These are phyloP conservation scores for Aspergillus ostianus DNA, from an alignment of 495 filamentous ascomycete genomes.

Conservation along the genomic window DNA sequence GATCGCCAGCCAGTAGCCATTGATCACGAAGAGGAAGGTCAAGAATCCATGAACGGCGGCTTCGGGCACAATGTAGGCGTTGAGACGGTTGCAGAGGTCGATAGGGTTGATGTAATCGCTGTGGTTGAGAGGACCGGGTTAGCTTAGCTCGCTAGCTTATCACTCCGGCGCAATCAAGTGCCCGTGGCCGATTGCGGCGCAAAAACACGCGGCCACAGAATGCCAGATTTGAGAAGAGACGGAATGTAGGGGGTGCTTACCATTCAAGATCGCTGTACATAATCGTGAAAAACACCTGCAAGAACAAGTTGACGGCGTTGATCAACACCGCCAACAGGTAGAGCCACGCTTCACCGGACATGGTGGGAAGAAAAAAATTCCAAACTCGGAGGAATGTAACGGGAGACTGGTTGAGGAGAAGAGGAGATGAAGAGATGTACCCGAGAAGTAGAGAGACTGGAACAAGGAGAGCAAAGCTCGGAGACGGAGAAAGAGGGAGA, in stretches of 20 bases:
- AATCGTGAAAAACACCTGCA: slow-evolving; percentile 99
- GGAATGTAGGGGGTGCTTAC: slow-evolving; percentile 48
- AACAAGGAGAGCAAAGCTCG: slow-evolving; percentile 3
- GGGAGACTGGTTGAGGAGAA: neutral
- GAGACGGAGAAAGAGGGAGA: neutral
- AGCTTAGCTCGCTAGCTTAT: slow-evolving; percentile 12
- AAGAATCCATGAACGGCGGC: slow-evolving; percentile 95
- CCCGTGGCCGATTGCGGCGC: neutral
- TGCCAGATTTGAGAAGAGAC: neutral
- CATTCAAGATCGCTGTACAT: slow-evolving; percentile 99
- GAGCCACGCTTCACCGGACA: slow-evolving; percentile 99
- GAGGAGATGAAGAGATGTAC: slow-evolving; percentile 10
- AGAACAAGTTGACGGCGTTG: slow-evolving; percentile 99
- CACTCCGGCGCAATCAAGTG: slow-evolving; percentile 15
- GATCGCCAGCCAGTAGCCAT: slow-evolving; percentile 96
- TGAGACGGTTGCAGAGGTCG: slow-evolving; percentile 99
- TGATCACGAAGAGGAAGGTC: slow-evolving; percentile 92
- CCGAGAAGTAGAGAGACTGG: slow-evolving; percentile 2
- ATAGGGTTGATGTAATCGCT: slow-evolving; percentile 99
- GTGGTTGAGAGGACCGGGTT: slow-evolving; percentile 18
- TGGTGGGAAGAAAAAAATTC: slow-evolving; percentile 50
- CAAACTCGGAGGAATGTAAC: slow-evolving; percentile 9
- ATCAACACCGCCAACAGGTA: slow-evolving; percentile 98
- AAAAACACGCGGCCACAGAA: neutral
- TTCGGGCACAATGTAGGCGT: slow-evolving; percentile 99